A percentile compares a stretch with the other conserved stretches of the same genome.
phyloP scores from a whole-genome alignment of 1,284 basidiomycete species.

The Ustilago bromivora region DNA sequence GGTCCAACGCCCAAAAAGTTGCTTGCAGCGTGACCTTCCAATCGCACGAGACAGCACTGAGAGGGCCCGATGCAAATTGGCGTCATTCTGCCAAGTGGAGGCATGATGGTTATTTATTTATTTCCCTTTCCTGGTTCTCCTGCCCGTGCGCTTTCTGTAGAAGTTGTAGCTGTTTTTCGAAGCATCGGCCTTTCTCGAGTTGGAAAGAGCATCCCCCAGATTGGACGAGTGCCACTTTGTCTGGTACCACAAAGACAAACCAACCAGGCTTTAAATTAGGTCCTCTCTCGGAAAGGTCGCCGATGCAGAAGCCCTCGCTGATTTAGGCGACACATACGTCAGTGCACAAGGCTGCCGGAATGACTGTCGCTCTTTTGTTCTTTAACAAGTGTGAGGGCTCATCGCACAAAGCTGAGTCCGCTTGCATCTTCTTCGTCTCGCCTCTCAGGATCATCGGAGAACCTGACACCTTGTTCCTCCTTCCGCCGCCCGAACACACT shows the following conservation, averaged over 20 bases:
- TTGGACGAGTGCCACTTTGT: background rate
- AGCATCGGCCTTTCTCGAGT: conserved; percentile 6
- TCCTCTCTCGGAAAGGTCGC: background rate
- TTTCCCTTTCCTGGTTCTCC: background rate
- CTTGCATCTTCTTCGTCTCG: conserved; percentile 16
- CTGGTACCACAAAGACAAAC: background rate
- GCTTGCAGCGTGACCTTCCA: background rate
- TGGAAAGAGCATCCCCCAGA: background rate
- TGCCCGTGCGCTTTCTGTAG: background rate
- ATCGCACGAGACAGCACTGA: conserved; percentile 5
- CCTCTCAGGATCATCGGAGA: too few species aligned
- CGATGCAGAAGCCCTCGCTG: background rate
- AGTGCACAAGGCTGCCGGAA: conserved; percentile 25
- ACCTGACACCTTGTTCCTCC: background rate
- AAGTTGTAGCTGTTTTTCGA: conserved; percentile 20
- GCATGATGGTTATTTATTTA: conserved; percentile 1
- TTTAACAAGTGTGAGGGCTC: background rate
- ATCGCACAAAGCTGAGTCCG: conserved; percentile 30
- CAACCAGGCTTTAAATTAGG: background rate
- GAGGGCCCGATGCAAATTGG: conserved; percentile 24
- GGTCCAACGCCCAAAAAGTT: conserved; percentile 3
- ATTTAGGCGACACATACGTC: conserved; percentile 31
- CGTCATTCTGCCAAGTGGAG: conserved; percentile 36
- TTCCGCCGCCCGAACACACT: background rate
- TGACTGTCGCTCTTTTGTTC: conserved; percentile 4